A percentile compares a stretch with the other conserved stretches of the same genome.
These are phyloP conservation scores for Ilex asprella DNA, from an alignment of 257 asterid species.

Conservation along the genomic window DNA sequence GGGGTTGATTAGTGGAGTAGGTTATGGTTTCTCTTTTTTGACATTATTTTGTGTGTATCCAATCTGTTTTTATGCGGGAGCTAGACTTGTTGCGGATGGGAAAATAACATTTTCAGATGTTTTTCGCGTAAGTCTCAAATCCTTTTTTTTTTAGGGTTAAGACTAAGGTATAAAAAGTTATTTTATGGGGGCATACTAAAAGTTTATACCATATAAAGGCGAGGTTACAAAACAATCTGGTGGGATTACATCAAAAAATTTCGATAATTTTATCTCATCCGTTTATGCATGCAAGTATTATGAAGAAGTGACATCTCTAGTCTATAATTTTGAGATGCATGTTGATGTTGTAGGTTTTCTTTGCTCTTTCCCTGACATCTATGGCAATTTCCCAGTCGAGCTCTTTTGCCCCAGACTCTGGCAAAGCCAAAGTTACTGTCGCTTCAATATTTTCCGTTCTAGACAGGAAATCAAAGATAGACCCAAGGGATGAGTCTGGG, in stretches of 20 bases:
- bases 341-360: slow-evolving; percentile 37
- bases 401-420: slow-evolving; percentile 51
- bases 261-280: background rate
- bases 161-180: too few species aligned
- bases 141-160: background rate
- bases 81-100: slow-evolving; percentile 41
- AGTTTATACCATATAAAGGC: too few species aligned
- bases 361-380: slow-evolving; percentile 48
- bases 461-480: slow-evolving; percentile 50
- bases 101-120: slow-evolving; percentile 30
- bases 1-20: slow-evolving; percentile 49
- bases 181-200: too few species aligned
- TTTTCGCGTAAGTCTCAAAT: slow-evolving; percentile 33
- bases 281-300: background rate
- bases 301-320: background rate
- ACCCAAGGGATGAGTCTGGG: slow-evolving; percentile 51
- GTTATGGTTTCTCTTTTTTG: slow-evolving; percentile 43
- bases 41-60: slow-evolving; percentile 42
- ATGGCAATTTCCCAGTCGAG: slow-evolving; percentile 49
- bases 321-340: background rate
- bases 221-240: too few species aligned
- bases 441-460: slow-evolving; percentile 50
- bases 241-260: too few species aligned
- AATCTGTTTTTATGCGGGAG: slow-evolving; percentile 51
- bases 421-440: slow-evolving; percentile 46